Base-by-base conservation (phyloP, 2,329 filamentous ascomycete species). In the Bisporella sp. region DNA sequence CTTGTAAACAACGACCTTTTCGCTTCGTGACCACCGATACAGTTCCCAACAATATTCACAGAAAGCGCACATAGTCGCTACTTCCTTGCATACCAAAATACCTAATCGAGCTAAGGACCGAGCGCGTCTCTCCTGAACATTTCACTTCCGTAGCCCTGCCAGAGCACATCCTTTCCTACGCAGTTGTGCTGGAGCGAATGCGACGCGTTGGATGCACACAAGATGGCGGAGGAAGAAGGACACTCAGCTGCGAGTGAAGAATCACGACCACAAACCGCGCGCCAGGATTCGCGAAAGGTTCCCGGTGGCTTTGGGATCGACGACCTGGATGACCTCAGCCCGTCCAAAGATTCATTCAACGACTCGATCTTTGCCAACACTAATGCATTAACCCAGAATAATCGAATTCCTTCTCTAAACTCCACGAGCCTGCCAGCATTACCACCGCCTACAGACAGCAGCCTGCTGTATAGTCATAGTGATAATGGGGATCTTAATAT, bases 191-290 rank as follows among this genome's bases (percentile, higher is more conserved):
- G 21, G 21, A 57, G 49, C 21, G 21, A 21, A 64, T 64, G 62
- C 53, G 50, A 64, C 57, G 56, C 54, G 56, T 52, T 49, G 55
- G 52, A 50, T 31, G 50, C 33, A 45, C 5, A 49, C 48, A 59
- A 47, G n/a, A 64, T 64, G 62, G 60, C 56, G 57, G 61, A 63
- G 56, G 60, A 58, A 54, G 59, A 58, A 48, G 55, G 55, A 47
- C 54, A 58, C 48, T 51, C 52, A 44, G 45, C 47, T 6, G 46
- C 53, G 8, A 9, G 13, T 33, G 43, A 11, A 28, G 40, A 28
- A 28, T 11, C 40, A 8, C 40, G 60, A 30, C 63, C 63, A 13
- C 57, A 56, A 52, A 64, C 59, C 5, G 58, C 60, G 28, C 57
- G 54, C 37, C 59, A 57, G 51, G 57, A 59, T 45, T 57, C 57